Percentiles rank a stretch among this genome's conserved stretches.
Evolutionary conservation across 306 rosid species (phyloP).

Genomic region (Pterocarpus santalinus): DNA sequence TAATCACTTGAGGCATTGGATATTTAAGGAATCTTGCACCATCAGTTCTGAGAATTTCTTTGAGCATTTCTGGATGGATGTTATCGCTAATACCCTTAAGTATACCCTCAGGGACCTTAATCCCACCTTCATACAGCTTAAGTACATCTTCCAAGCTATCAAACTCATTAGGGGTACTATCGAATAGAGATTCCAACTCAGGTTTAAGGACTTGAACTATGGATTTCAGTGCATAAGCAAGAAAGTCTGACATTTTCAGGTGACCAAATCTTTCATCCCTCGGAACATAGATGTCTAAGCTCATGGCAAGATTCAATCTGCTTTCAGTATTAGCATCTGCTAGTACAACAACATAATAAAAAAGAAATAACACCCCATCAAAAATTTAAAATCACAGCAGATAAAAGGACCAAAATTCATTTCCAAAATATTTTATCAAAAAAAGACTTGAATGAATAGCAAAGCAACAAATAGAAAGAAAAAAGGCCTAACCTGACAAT

Average conservation of each 20-base stretch:
- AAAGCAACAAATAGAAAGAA: neutral
- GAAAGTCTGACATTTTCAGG: slow-evolving; percentile 80
- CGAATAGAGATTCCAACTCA: slow-evolving; percentile 65
- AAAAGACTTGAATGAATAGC: neutral
- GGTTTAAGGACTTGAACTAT: slow-evolving; percentile 70
- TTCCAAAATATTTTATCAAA: neutral
- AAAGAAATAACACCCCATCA: neutral
- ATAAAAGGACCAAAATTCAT: neutral
- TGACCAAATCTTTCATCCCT: slow-evolving; percentile 86
- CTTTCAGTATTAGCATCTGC: slow-evolving; percentile 72
- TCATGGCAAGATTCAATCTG: slow-evolving; percentile 55
- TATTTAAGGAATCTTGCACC: slow-evolving; percentile 68
- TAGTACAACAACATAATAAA: slow-evolving; percentile 4
- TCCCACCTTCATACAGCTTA: slow-evolving; percentile 79
- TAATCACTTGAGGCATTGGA: slow-evolving; percentile 81
- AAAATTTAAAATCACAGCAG: slow-evolving; percentile 4
- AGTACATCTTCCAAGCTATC: slow-evolving; percentile 69
- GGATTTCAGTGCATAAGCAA: slow-evolving; percentile 75
- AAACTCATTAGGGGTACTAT: slow-evolving; percentile 66
- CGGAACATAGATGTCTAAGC: slow-evolving; percentile 84
- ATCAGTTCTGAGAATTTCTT: slow-evolving; percentile 73
- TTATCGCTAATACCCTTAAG: slow-evolving; percentile 57
- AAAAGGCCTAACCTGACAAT: slow-evolving; percentile 57
- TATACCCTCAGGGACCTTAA: slow-evolving; percentile 60
- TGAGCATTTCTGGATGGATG: slow-evolving; percentile 68